These are phyloP conservation scores for Diplodia scrobiculata DNA, from an alignment of 2,329 filamentous ascomycete species.

Conservation along the genomic window DNA sequence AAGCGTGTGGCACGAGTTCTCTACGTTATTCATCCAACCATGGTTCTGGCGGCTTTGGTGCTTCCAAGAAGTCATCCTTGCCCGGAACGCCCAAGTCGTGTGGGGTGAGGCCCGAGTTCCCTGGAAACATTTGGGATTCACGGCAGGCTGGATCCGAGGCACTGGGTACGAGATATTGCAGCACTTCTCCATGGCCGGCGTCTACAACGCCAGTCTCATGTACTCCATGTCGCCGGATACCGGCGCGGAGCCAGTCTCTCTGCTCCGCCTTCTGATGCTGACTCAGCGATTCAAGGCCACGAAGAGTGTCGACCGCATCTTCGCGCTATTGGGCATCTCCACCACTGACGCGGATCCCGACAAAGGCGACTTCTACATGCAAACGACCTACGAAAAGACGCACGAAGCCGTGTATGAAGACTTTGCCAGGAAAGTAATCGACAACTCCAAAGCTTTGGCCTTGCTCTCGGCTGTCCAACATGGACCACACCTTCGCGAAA, in stretches of 20 bases:
- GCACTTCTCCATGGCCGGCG: neutral
- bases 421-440: neutral
- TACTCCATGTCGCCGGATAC: neutral
- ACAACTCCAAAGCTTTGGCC: neutral
- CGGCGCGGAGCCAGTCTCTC: neutral
- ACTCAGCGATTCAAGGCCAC: neutral
- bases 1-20: neutral
- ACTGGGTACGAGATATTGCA: neutral
- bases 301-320: neutral
- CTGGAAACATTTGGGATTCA: neutral
- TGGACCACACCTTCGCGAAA: neutral
- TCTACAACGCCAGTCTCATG: neutral
- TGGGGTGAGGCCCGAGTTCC: neutral
- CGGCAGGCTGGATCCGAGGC: neutral
- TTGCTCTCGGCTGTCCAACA: neutral
- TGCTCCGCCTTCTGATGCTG: neutral
- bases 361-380: accelerated
- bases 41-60: neutral
- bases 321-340: neutral
- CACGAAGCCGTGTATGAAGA: neutral
- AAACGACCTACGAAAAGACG: neutral
- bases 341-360: neutral
- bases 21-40: neutral
- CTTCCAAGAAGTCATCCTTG: neutral
- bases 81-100: neutral